A percentile compares a stretch with the other conserved stretches of the same genome.
Evolutionary conservation across 768 basidiomycete genomes (phyloP).

Genomic region (Tylopilus balloui): DNA sequence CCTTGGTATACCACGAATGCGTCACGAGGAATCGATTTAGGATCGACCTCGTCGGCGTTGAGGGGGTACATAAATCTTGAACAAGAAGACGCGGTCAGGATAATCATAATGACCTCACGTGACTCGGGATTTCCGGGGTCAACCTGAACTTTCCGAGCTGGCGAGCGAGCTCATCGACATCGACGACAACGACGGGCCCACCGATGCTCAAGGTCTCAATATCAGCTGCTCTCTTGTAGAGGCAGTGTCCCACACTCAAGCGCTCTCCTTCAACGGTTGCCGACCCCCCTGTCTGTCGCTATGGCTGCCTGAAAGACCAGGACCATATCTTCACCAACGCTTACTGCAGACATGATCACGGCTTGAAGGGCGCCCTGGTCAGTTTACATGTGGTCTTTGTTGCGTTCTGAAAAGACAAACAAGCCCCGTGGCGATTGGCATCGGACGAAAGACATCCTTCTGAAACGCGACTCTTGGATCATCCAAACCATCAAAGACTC

Average conservation of each 20-base stretch:
- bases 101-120: too few relatives aligned
- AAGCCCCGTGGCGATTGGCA: slow-evolving; percentile 98
- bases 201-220: slow-evolving; percentile 29
- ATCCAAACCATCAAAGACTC: slow-evolving; percentile 96
- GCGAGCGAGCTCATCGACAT: slow-evolving; percentile 7
- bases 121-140: slow-evolving; percentile 16
- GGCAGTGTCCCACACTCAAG: slow-evolving; percentile 11
- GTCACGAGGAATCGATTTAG: slow-evolving; percentile 78
- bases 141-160: neutral
- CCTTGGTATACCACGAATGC: slow-evolving; percentile 99
- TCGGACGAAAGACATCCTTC: slow-evolving; percentile 90
- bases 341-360: slow-evolving; percentile 84
- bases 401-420: neutral
- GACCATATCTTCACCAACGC: slow-evolving; percentile 93
- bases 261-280: slow-evolving; percentile 63
- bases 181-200: slow-evolving; percentile 13
- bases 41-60: slow-evolving; percentile 92
- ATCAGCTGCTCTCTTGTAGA: slow-evolving; percentile 21
- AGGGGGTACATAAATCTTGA: slow-evolving; percentile 97
- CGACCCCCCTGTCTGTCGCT: slow-evolving; percentile 83
- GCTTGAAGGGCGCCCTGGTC: slow-evolving; percentile 89
- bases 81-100: too few relatives aligned
- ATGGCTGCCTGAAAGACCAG: slow-evolving; percentile 93
- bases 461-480: slow-evolving; percentile 96
- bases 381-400: neutral